These are phyloP conservation scores for Trifolium fragiferum DNA, from an alignment of 306 rosid species.

Conservation along the genomic window DNA sequence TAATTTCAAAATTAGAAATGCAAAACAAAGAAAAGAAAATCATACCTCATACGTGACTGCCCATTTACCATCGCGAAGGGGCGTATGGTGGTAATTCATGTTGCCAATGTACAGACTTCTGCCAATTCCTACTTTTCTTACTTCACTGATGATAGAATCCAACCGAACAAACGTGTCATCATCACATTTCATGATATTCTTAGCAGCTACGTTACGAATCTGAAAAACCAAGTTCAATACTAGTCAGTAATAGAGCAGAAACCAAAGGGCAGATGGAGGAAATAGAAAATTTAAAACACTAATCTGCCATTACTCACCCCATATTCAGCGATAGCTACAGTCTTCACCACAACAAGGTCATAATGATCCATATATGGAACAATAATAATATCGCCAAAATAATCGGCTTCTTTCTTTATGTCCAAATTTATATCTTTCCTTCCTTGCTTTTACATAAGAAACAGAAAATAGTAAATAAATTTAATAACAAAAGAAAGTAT, in stretches of 20 bases:
- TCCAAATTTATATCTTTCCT: constrained; percentile 83
- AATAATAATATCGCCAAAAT: constrained; percentile 82
- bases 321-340: constrained; percentile 91
- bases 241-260: constrained; percentile 19
- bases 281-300: background rate
- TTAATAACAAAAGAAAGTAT: background rate
- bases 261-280: background rate
- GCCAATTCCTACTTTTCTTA: constrained; percentile 48
- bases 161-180: constrained; percentile 95
- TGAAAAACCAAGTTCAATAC: constrained; percentile 45
- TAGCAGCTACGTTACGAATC: constrained; percentile 68
- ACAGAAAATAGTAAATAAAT: constrained; percentile 14
- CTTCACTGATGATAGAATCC: constrained; percentile 76
- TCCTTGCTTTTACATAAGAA: constrained; percentile 68
- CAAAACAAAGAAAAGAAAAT: background rate
- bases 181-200: constrained; percentile 89
- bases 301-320: constrained; percentile 67
- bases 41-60: constrained; percentile 94
- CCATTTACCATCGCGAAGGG: constrained; percentile 76
- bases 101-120: constrained; percentile 85
- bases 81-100: constrained; percentile 80
- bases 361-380: constrained; percentile 96
- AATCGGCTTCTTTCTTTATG: constrained; percentile 84
- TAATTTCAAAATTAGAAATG: background rate
- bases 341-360: constrained; percentile 95